phyloP scores from a whole-genome alignment of 768 basidiomycete species.

The Chlorophyllum brunneum region DNA sequence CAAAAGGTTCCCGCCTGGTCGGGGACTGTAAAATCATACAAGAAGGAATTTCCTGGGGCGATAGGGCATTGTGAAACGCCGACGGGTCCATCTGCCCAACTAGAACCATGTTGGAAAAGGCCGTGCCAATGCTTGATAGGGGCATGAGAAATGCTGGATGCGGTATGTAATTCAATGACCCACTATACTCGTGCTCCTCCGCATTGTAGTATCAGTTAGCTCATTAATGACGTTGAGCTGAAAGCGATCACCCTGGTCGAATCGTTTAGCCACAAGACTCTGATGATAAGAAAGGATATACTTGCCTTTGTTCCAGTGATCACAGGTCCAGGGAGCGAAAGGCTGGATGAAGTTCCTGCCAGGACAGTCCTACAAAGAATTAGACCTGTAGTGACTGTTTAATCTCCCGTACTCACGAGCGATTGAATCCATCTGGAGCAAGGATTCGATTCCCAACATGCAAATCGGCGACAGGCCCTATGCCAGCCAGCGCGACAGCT shows the following conservation, averaged over 20 bases:
- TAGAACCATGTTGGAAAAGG: constrained; percentile 31
- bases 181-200: constrained; percentile 47
- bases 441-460: constrained; percentile 39
- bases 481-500: constrained; percentile 16
- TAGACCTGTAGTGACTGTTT: background rate
- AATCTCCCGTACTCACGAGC: constrained; percentile 28
- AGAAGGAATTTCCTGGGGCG: constrained; percentile 31
- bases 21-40: constrained; percentile 32
- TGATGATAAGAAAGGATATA: background rate
- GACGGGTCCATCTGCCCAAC: constrained; percentile 38
- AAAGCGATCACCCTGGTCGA: constrained; percentile 36
- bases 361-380: constrained; percentile 24
- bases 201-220: constrained; percentile 46
- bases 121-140: constrained; percentile 43
- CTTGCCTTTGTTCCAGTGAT: constrained; percentile 26
- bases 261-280: background rate
- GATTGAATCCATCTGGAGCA: constrained; percentile 45
- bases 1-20: constrained; percentile 44
- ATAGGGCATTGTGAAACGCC: constrained; percentile 42
- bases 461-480: constrained; percentile 29
- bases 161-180: constrained; percentile 14
- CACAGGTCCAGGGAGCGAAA: constrained; percentile 27
- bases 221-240: constrained; percentile 43
- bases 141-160: background rate
- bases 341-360: constrained; percentile 20